Evolutionary conservation across 2,329 filamentous ascomycete genomes (phyloP), one percentile per base, ranked within the genome.

Genomic region (Colletotrichum orchidophilum): DNA sequence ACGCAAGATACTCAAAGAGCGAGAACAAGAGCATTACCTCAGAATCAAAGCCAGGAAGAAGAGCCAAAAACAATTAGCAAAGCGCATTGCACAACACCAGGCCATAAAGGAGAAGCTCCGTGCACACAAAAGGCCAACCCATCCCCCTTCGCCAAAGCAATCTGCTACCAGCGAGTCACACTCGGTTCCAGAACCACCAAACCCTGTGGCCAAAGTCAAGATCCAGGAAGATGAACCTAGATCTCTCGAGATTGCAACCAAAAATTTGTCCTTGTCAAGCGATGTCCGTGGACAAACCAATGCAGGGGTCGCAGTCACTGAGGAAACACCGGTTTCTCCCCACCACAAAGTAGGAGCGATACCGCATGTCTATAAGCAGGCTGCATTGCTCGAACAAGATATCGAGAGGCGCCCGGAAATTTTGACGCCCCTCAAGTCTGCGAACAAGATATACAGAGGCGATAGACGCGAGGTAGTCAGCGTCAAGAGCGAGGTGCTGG

Each of bases 1-100:
- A 62, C 80, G 81, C 57, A 86, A 86, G 77, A 78, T 84, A 12
- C 80, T 83, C n/a, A 77, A 81, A 13, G 84, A 82, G 66, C 76
- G 78, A n/a, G 80, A 81, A 35, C 76, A 80, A 61, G 67, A 74
- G 3, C 78, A 84, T 54, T 82, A 81, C 15, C 75, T 83, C 13
- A 78, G 79, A 60, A 79, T 76, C 21, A 83, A 81, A 58, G 78
- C 81, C 33, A 80, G 80, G 53, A 79, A 80, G 52, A 83, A 81
- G 63, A 71, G 73, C 1, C 71, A 77, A 39, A 76, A 74, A 18
- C 74, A 59, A 27, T 63, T 67, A 4, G 59, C 73, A 79, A 75
- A 83, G 77, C 59, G 80, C 75, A 78, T 81, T 74, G 75, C 80
- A 55, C 78, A 80, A 77, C 75, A 81, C 74, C 78, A 84, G 79